Evolutionary conservation across 2,329 filamentous ascomycete species (phyloP), one percentile per base, ranked within the genome.

Genomic region (Phaeoacremonium minimum): DNA sequence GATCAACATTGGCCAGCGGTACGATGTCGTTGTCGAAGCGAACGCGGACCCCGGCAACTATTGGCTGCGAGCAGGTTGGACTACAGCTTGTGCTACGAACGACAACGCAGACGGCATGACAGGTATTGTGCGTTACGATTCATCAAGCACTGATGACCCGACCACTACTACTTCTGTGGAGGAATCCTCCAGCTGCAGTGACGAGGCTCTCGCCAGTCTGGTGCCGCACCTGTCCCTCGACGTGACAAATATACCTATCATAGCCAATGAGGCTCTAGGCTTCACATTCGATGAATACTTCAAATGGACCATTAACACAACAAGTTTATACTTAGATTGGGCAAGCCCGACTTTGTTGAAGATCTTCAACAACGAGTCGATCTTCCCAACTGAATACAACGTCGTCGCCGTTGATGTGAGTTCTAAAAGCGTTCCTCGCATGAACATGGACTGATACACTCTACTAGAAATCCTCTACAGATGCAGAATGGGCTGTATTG

Each of bases 1-100:
- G 17, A 48, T 75, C 31, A 61, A 56, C 6, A 68, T 71, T 44
- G 67, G 67, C n/a, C 53, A 60, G 45, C 55, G 45, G 13, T 44
- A 42, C 32, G 45, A 47, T 26, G 37, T 47, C 7, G 37, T 47
- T 13, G 42, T 47, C 8, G 38, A 41, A 30, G 45, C 45, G 3
- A 36, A 42, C 12, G 40, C 37, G 7, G 18, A 29, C 4, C n/a
- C 40, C 2, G 36, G 34, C 8, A 42, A 46, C 35, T 50, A 48
- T 40, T 52, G 51, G 51, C 42, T 53, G 18, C 51, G 48, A n/a
- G 45, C 45, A 16, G 39, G 39, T 4, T 38, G 44, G 28, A 32
- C 43, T 18, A 32, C 38, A 5, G 35, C 32, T n/a, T 52, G 48
- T 33, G 38, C 37, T 17, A 41, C 42, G 7, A 46, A 41, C 36